Base-by-base conservation (phyloP, 2,329 filamentous ascomycete genomes). In the Phaeomoniella chlamydospora region DNA sequence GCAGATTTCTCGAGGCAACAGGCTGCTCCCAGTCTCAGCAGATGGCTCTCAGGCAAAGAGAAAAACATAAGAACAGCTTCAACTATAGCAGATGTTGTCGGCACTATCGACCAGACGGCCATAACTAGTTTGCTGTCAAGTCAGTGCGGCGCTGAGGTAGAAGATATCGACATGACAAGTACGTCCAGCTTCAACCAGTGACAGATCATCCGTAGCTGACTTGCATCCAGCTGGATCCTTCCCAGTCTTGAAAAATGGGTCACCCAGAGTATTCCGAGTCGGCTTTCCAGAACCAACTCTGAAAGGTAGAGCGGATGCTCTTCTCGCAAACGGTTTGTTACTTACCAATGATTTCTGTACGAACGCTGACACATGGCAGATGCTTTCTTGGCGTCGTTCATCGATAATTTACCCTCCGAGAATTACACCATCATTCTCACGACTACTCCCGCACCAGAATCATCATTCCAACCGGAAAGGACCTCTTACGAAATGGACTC, bases 361-460 rank as follows among this genome's bases (percentile, higher is more conserved):
- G 22, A n/a, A 9, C 30, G 15, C 6, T 10, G 6, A 32, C 9
- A 6, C 6, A 9, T 32, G 18, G 16, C 34, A 64, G 63, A 66
- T 53, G 59, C 60, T 9, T 58, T 67, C 43, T 55, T 70, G 18
- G 54, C 58, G 18, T 58, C 61, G 34, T 47, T 70, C 36, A 49
- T 70, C 35, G 56, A 63, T 33, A 55, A 59, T 17, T 51, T 68
- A n/a, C 59, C 62, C n/a, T 52, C 54, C 17, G 43, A 59, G 10
- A 66, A 67, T 42, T 88, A 82, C 58, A 90, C 83, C 0, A 67
- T 94, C 38, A 62, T 94, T 42, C 84, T 86, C 55, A 69, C 75
- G 33, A 82, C 80, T 5, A 77, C 74, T 0, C 73, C 77, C 1
- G 56, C 58, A 22, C 50, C 57, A n/a, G n/a, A 26, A n/a, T 9